Percentiles rank a stretch among this genome's conserved stretches.
Conservation (phyloP, 139 green algal genomes). For the Picochlorum sp. region DNA sequence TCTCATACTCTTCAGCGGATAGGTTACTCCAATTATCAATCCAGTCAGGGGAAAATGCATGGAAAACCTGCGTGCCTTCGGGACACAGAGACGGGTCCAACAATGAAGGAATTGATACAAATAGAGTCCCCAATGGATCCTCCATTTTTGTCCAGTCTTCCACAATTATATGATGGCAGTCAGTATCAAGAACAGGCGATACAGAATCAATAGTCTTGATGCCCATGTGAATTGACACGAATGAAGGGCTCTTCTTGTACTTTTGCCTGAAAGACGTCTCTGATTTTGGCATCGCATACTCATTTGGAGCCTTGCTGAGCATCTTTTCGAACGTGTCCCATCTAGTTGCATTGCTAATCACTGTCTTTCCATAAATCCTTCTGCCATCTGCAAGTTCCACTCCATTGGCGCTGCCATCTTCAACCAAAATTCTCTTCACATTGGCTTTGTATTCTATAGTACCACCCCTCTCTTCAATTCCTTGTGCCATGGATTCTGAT, state of each 20-base stretch:
- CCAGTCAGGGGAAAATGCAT: conserved; percentile 94
- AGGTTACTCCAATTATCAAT: conserved; percentile 67
- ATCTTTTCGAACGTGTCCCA: conserved; percentile 91
- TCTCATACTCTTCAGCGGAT: conserved; percentile 35
- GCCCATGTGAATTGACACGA: conserved; percentile 87
- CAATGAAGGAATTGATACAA: conserved; percentile 87
- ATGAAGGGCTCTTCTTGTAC: conserved; percentile 90
- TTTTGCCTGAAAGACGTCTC: conserved; percentile 39
- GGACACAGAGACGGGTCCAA: conserved; percentile 82
- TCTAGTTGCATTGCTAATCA: conserved; percentile 90
- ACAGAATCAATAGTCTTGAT: conserved; percentile 41
- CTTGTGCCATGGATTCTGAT: conserved; percentile 56
- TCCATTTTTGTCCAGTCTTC: conserved; percentile 85
- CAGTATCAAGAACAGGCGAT: conserved; percentile 41
- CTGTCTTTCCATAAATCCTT: conserved; percentile 43
- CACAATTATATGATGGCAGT: conserved; percentile 90
- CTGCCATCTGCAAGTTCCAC: conserved; percentile 75
- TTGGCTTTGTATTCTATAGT: conserved; percentile 83
- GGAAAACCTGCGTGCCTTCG: conserved; percentile 70
- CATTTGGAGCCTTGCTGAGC: conserved; percentile 23
- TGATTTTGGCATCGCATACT: conserved; percentile 57
- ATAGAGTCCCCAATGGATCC: conserved; percentile 73
- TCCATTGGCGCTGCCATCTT: conserved; percentile 41
- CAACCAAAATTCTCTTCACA: conserved; percentile 71
- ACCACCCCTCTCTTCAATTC: conserved; percentile 58